Conservation (phyloP, 2,329 filamentous ascomycete genomes). For the Aspergillus piperis region DNA sequence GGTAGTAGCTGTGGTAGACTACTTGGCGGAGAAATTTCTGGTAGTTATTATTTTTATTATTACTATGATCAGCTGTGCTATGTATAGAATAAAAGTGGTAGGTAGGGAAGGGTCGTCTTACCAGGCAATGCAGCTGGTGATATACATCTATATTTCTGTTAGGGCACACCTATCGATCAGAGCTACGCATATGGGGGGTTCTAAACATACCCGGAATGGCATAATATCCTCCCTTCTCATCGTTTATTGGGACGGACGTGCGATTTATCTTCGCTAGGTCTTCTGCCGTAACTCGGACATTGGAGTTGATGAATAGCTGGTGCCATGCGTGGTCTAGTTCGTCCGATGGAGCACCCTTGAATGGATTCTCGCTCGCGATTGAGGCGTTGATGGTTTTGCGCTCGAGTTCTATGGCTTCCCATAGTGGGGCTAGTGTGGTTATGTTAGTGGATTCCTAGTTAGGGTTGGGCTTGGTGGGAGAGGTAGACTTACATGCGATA, state of each 20-base stretch:
- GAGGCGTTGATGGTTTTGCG: slow-evolving; percentile 1
- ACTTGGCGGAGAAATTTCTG: slow-evolving; percentile 1
- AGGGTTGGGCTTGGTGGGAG: neutral
- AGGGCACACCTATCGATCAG: fast-evolving
- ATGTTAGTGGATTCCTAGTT: neutral
- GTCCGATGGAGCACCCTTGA: neutral
- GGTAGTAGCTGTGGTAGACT: neutral
- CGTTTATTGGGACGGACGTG: neutral
- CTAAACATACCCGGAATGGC: neutral
- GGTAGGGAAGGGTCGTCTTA: neutral
- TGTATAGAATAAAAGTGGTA: too few relatives aligned
- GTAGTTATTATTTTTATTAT: too few relatives aligned
- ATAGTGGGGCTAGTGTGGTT: neutral
- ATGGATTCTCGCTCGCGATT: neutral
- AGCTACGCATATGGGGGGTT: too few relatives aligned
- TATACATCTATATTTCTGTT: neutral
- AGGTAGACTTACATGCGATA: neutral
- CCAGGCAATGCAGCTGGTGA: neutral
- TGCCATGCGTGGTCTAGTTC: neutral
- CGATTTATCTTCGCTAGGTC: neutral
- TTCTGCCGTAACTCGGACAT: neutral
- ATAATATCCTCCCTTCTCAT: neutral
- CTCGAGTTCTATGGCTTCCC: neutral
- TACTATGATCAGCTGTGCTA: neutral
- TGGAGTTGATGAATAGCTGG: neutral